These are phyloP conservation scores for Hebeloma cylindrosporum DNA, from an alignment of 768 basidiomycete genomes.

Conservation along the genomic window DNA sequence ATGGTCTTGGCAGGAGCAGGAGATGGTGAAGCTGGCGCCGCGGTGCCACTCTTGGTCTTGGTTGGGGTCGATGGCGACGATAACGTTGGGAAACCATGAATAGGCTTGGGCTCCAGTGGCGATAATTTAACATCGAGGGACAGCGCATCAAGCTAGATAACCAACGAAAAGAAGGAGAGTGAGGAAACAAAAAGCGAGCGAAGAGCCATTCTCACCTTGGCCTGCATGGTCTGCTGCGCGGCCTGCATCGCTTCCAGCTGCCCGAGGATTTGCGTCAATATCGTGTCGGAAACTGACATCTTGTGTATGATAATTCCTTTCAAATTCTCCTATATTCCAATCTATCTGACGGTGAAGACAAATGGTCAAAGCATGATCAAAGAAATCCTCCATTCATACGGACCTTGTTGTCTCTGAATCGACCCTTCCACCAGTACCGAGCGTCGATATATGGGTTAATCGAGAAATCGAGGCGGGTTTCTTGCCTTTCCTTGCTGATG, in stretches of 20 bases:
- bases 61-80: slow-evolving; percentile 22
- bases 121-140: slow-evolving; percentile 21
- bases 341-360: no score
- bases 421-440: no score
- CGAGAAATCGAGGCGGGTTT: no score
- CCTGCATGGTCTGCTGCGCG: slow-evolving; percentile 74
- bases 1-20: neutral
- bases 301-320: no score
- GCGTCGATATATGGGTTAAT: no score
- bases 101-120: slow-evolving; percentile 33
- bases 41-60: slow-evolving; percentile 9
- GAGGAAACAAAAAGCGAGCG: neutral
- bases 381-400: no score
- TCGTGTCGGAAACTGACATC: slow-evolving; percentile 52
- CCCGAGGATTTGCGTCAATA: slow-evolving; percentile 69
- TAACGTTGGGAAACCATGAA: slow-evolving; percentile 10
- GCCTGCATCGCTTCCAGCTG: slow-evolving; percentile 72
- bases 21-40: neutral
- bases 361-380: no score
- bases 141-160: slow-evolving; percentile 52
- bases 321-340: no score
- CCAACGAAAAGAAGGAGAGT: slow-evolving; percentile 1
- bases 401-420: no score
- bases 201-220: slow-evolving; percentile 64
- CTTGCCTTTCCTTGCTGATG: no score